A percentile compares a stretch with the other conserved stretches of the same genome.
phyloP scores from a whole-genome alignment of 1,284 basidiomycete genomes.

The Heterobasidion parviporum region DNA sequence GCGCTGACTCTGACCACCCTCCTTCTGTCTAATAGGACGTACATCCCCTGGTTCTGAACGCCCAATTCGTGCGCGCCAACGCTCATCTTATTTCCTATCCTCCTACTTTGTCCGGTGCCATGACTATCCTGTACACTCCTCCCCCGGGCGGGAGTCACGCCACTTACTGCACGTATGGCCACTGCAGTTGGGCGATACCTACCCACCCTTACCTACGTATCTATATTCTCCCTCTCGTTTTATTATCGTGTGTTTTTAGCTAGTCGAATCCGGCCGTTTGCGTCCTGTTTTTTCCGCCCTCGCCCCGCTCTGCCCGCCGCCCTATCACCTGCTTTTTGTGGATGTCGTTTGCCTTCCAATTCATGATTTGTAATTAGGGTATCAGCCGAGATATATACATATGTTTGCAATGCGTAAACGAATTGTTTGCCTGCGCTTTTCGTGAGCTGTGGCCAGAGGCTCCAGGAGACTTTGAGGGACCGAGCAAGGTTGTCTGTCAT shows the following conservation, averaged over 20 bases:
- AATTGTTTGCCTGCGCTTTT: too few relatives aligned
- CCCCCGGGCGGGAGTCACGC: background rate
- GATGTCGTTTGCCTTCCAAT: too few relatives aligned
- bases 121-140: background rate
- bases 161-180: background rate
- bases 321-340: background rate
- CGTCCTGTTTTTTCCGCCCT: too few relatives aligned
- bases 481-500: too few relatives aligned
- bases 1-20: background rate
- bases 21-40: slow-evolving; percentile 16
- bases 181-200: background rate
- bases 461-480: too few relatives aligned
- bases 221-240: background rate
- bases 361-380: too few relatives aligned
- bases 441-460: too few relatives aligned
- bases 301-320: background rate
- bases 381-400: too few relatives aligned
- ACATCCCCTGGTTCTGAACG: slow-evolving; percentile 14
- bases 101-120: background rate
- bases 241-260: background rate
- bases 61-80: background rate
- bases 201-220: background rate
- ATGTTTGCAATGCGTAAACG: too few relatives aligned
- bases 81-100: background rate
- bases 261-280: background rate